These are phyloP conservation scores for Urostyla sp. DNA, from an alignment of 73 alveolate genomes.

Conservation along the genomic window DNA sequence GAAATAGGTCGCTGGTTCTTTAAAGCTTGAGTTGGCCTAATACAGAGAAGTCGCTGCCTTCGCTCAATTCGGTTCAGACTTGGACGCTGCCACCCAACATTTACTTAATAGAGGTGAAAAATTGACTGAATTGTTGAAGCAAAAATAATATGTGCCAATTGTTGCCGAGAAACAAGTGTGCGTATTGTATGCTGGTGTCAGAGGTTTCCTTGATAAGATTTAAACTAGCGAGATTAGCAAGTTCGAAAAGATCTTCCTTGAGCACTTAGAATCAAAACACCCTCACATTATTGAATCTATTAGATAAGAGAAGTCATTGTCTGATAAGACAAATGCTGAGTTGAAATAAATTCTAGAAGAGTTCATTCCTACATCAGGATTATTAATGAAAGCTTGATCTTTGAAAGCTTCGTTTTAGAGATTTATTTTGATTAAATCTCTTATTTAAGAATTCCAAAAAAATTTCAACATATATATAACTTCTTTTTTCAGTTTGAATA, in stretches of 20 bases:
- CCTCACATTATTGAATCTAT: constrained; percentile 81
- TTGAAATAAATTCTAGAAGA: constrained; percentile 76
- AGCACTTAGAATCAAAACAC: constrained; percentile 76
- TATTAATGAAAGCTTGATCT: constrained; percentile 47
- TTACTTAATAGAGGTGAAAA: constrained; percentile 93
- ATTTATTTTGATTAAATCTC: too few relatives aligned
- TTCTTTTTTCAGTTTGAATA: too few relatives aligned
- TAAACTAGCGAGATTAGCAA: constrained; percentile 86
- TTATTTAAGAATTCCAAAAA: too few relatives aligned
- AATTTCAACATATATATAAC: too few relatives aligned
- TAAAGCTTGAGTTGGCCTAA: constrained; percentile 95
- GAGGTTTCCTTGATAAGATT: constrained; percentile 94
- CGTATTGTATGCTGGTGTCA: constrained; percentile 96
- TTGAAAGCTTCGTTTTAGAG: too few relatives aligned
- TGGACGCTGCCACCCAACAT: constrained; percentile 97
- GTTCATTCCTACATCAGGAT: constrained; percentile 76
- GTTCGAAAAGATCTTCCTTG: constrained; percentile 84
- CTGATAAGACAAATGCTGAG: constrained; percentile 72
- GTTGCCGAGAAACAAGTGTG: constrained; percentile 95
- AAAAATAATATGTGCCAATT: constrained; percentile 94
- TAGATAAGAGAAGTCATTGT: constrained; percentile 51
- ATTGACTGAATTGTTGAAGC: constrained; percentile 92
- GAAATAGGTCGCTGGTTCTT: constrained; percentile 97
- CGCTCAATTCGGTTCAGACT: constrained; percentile 97
- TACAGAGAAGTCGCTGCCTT: constrained; percentile 99